Evolutionary conservation across 2,329 filamentous ascomycete genomes (phyloP), one percentile per base, ranked within the genome.

Genomic region (Aspergillus awamori): DNA sequence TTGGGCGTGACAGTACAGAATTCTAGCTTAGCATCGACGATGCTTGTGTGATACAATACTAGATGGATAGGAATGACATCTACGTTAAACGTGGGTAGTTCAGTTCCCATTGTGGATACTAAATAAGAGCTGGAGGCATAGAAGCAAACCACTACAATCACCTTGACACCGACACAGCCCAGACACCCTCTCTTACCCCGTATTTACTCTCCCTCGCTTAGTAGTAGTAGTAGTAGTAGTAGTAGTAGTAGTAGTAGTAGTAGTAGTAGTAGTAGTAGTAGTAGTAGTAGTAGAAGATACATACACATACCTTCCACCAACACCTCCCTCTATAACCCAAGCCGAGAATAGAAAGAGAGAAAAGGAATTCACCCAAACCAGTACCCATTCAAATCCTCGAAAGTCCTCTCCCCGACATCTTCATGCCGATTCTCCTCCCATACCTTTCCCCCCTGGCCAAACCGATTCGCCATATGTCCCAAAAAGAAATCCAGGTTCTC

Each of bases 401-500:
- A 20, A 4, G 53, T 66, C 57, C 65, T 57, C 20, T 24, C 33
- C 5, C 53, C 66, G 5, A 67, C 63, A 51, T 65, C 41, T 38
- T 75, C 72, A 61, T 72, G 72, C 48, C 68, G 61, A 53, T 74
- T 76, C 58, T 73, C 74, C 62, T 74, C 72, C 70, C 72, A 74
- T 0, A 69, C 60, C 38, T 68, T 49, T 0, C 72, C 73, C 0
- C 72, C 72, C 53, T 73, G 68, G 0, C 72, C 73, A 51, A 72
- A 75, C 33, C 73, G 70, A 54, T 74, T 74, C 22, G 67, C 65
- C 53, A 76, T 47, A 61, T 76, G 70, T 5, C 71, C 72, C 17
- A 76, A 26, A 60, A 76, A 75, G 66, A 75, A 75, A 17, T 74
- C 70, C n/a, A 73, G 55, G 15, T 76, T 75, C 61, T 71, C 69